Evolutionary conservation across 75 land plant genomes (phyloP).

Genomic region (Pinus tabuliformis): DNA sequence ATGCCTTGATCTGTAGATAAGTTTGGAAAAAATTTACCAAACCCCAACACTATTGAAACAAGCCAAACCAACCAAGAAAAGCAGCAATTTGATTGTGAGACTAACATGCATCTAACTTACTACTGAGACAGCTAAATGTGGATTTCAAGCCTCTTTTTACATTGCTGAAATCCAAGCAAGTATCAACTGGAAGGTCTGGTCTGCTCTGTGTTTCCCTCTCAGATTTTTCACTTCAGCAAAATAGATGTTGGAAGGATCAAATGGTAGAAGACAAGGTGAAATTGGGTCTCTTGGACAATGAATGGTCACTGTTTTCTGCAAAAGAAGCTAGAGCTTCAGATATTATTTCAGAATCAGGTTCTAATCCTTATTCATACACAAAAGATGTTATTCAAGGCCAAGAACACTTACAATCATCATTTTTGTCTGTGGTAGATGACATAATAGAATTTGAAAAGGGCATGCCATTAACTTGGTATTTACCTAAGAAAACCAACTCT

Average conservation of each 20-base stretch:
- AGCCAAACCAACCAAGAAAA: too few relatives aligned
- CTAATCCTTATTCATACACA: slow-evolving; percentile 24
- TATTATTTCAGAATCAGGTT: slow-evolving; percentile 32
- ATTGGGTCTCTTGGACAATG: slow-evolving; percentile 59
- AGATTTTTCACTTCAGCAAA: slow-evolving; percentile 55
- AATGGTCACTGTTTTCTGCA: slow-evolving; percentile 7
- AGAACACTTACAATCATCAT: slow-evolving; percentile 32
- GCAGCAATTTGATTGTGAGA: too few relatives aligned
- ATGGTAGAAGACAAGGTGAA: slow-evolving; percentile 64
- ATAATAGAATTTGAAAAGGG: slow-evolving; percentile 62
- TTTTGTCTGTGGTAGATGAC: slow-evolving; percentile 66
- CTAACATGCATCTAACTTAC: slow-evolving; percentile 38
- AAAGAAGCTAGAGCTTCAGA: slow-evolving; percentile 7
- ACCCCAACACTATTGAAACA: too few relatives aligned
- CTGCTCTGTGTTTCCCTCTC: slow-evolving; percentile 24
- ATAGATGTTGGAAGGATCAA: slow-evolving; percentile 63
- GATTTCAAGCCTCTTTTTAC: slow-evolving; percentile 76
- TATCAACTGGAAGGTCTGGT: slow-evolving; percentile 31
- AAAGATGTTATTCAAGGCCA: slow-evolving; percentile 28
- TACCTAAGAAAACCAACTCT: slow-evolving; percentile 8
- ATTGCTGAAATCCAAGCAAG: slow-evolving; percentile 68
- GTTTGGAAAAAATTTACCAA: too few relatives aligned
- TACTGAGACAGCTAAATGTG: slow-evolving; percentile 74
- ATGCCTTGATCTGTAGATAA: too few relatives aligned
- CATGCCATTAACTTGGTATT: slow-evolving; percentile 1